Evolutionary conservation across 306 rosid species (phyloP).

Genomic region (Casuarina equisetifolia): DNA sequence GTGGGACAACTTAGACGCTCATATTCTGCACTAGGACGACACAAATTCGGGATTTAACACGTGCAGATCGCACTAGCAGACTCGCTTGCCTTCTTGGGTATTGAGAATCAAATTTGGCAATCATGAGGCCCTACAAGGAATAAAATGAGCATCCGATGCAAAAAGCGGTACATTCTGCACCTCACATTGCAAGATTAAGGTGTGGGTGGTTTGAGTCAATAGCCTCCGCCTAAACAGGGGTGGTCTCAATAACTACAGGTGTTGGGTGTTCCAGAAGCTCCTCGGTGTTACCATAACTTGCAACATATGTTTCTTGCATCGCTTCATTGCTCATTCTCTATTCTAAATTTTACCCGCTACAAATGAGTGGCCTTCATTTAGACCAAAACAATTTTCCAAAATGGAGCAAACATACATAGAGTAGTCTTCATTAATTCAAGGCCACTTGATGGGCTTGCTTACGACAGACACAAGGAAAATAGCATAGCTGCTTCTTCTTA

Average conservation of each 20-base stretch:
- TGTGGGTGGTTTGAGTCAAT: too few species aligned
- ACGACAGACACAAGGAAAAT: background rate
- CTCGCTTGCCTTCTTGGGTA: background rate
- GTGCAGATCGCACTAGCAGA: background rate
- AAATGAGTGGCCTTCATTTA: background rate
- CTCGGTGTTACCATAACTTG: too few species aligned
- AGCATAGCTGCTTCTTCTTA: background rate
- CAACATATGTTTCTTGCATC: too few species aligned
- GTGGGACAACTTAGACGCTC: background rate
- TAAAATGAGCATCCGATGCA: background rate
- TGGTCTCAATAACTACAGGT: too few species aligned
- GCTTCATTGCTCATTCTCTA: too few species aligned
- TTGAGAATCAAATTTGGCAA: background rate
- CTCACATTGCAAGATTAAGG: background rate
- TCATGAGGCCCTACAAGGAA: background rate
- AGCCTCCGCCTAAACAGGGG: too few species aligned
- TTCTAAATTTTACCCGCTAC: too few species aligned
- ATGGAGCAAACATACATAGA: background rate
- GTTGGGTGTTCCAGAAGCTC: too few species aligned
- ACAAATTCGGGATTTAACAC: background rate
- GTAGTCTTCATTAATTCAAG: background rate
- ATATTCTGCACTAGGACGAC: background rate
- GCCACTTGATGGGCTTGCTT: background rate
- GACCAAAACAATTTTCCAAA: background rate
- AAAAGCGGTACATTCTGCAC: too few species aligned